Percentiles rank a stretch among this genome's conserved stretches.
phyloP scores from a whole-genome alignment of 768 basidiomycete genomes.

The Gymnopilus junonius region DNA sequence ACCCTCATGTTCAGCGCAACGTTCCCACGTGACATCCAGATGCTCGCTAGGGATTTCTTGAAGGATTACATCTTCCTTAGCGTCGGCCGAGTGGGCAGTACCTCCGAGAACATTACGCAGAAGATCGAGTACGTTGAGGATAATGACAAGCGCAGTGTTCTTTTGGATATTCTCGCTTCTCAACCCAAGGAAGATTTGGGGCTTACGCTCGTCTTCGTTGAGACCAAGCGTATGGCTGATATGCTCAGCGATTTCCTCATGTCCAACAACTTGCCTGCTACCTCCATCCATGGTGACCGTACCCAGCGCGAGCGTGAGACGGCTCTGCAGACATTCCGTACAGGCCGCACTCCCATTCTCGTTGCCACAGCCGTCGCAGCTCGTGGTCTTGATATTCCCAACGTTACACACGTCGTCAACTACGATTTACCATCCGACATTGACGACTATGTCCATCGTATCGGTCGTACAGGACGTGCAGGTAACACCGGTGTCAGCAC shows the following conservation, averaged over 20 bases:
- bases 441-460: conserved; percentile 98
- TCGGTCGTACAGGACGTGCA: conserved; percentile 97
- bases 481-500: conserved; percentile 97
- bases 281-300: conserved; percentile 98
- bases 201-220: conserved; percentile 95
- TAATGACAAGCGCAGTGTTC: conserved; percentile 92
- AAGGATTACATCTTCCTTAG: conserved; percentile 99
- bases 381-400: conserved; percentile 98
- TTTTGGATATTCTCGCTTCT: conserved; percentile 91
- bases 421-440: conserved; percentile 98
- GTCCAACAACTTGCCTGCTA: conserved; percentile 81
- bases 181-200: conserved; percentile 67
- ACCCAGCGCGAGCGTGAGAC: conserved; percentile 97
- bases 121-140: conserved; percentile 99
- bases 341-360: conserved; percentile 92
- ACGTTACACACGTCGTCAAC: conserved; percentile 98
- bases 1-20: conserved; percentile 99
- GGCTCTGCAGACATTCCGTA: conserved; percentile 94
- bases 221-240: conserved; percentile 99
- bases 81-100: conserved; percentile 97
- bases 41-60: conserved; percentile 93
- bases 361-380: conserved; percentile 99
- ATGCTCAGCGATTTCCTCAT: conserved; percentile 97
- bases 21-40: conserved; percentile 98
- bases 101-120: conserved; percentile 99